phyloP scores from a whole-genome alignment of 176 grass and related monocot genomes.

The Carex scoparia region DNA sequence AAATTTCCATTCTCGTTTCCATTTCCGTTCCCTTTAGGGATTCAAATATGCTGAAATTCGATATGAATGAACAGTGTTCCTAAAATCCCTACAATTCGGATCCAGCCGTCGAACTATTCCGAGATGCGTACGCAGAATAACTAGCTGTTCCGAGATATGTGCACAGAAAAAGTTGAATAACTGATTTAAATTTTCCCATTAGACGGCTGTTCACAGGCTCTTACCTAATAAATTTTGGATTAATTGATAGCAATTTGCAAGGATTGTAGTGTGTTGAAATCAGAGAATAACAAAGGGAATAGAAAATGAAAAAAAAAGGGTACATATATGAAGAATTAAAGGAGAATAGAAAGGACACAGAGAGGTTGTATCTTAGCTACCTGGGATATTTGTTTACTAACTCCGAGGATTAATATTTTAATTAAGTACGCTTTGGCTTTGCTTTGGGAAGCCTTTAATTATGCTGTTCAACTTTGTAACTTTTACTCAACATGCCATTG shows the following conservation, averaged over 20 bases:
- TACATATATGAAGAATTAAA: neutral
- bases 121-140: too few relatives aligned
- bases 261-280: neutral
- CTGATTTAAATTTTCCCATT: too few relatives aligned
- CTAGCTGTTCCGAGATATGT: too few relatives aligned
- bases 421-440: slow-evolving; percentile 25
- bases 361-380: slow-evolving; percentile 15
- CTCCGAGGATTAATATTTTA: slow-evolving; percentile 17
- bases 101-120: too few relatives aligned
- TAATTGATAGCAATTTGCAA: neutral
- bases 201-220: too few relatives aligned
- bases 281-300: slow-evolving; percentile 6
- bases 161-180: too few relatives aligned
- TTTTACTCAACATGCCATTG: slow-evolving; percentile 30
- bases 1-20: too few relatives aligned
- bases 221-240: neutral
- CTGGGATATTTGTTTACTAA: slow-evolving; percentile 10
- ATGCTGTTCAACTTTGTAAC: slow-evolving; percentile 39
- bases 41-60: too few relatives aligned
- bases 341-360: slow-evolving; percentile 2
- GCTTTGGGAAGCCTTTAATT: slow-evolving; percentile 33
- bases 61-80: too few relatives aligned
- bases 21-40: too few relatives aligned
- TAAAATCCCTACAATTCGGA: too few relatives aligned
- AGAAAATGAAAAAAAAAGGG: neutral